A percentile compares a stretch with the other conserved stretches of the same genome.
Conservation (phyloP, 2,329 filamentous ascomycete species). For the Monilinia polystroma region DNA sequence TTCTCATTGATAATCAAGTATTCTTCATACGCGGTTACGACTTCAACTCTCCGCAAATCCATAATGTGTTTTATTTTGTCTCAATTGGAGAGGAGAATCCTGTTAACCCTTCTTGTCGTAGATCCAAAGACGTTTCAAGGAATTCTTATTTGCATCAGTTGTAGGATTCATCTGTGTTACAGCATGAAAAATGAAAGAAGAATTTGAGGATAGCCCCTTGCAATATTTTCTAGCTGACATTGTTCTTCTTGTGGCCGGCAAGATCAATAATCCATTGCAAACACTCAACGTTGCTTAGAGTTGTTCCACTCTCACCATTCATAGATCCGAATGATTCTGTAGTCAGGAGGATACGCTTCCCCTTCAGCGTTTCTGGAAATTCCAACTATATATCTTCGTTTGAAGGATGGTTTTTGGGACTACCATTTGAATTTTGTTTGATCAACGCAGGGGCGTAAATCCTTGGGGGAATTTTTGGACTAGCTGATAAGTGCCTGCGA, state of each 20-base stretch:
- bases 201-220: background rate
- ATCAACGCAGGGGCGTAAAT: too few species aligned
- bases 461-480: background rate
- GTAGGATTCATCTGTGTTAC: background rate
- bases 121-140: background rate
- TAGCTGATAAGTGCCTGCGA: too few species aligned
- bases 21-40: background rate
- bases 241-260: slow-evolving; percentile 43
- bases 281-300: slow-evolving; percentile 66
- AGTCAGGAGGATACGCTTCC: slow-evolving; percentile 63
- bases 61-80: background rate
- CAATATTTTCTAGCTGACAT: background rate
- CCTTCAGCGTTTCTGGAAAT: slow-evolving; percentile 51
- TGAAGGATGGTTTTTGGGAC: too few species aligned
- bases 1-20: background rate
- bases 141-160: background rate
- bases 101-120: background rate
- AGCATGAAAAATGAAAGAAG: background rate
- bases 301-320: slow-evolving; percentile 72
- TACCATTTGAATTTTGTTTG: background rate
- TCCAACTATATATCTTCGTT: background rate
- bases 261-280: slow-evolving; percentile 62
- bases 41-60: background rate
- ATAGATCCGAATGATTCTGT: slow-evolving; percentile 72
- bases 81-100: background rate